Evolutionary conservation across 2,329 filamentous ascomycete genomes (phyloP).

Genomic region (Zalaria obscura): DNA sequence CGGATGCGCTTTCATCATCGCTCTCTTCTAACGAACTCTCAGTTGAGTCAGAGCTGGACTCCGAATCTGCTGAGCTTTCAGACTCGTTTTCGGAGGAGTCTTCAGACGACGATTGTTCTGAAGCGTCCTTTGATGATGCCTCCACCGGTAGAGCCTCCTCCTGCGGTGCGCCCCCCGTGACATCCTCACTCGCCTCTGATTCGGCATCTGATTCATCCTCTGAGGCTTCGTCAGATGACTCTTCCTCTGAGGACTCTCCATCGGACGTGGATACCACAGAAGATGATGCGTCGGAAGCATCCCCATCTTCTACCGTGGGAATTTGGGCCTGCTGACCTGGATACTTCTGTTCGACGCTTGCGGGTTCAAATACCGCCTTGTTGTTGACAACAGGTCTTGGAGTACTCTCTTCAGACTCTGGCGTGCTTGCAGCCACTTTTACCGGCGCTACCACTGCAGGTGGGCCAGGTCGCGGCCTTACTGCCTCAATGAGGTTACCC

Average conservation of each 20-base stretch:
- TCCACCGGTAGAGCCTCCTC: too few relatives aligned
- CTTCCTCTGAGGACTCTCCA: background rate
- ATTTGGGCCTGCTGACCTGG: background rate
- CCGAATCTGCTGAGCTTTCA: background rate
- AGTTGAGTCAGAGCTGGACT: conserved; percentile 2
- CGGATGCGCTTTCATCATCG: conserved; percentile 8
- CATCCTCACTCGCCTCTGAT: too few relatives aligned
- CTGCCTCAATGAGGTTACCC: conserved; percentile 58
- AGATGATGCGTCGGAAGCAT: background rate
- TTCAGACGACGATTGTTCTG: background rate
- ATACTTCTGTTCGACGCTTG: background rate
- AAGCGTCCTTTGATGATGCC: background rate
- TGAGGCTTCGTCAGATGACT: background rate
- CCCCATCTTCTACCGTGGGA: background rate
- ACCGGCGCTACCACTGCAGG: background rate
- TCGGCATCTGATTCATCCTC: too few relatives aligned
- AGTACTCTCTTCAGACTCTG: background rate
- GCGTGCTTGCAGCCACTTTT: background rate
- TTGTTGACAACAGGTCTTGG: too few relatives aligned
- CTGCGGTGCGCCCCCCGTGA: too few relatives aligned
- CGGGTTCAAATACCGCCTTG: background rate
- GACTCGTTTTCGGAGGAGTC: background rate
- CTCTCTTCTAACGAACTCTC: conserved; percentile 9
- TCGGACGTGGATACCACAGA: background rate
- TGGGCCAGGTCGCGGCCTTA: background rate